Conservation (phyloP, 2,329 filamentous ascomycete genomes). For the Diaporthe nobilis region DNA sequence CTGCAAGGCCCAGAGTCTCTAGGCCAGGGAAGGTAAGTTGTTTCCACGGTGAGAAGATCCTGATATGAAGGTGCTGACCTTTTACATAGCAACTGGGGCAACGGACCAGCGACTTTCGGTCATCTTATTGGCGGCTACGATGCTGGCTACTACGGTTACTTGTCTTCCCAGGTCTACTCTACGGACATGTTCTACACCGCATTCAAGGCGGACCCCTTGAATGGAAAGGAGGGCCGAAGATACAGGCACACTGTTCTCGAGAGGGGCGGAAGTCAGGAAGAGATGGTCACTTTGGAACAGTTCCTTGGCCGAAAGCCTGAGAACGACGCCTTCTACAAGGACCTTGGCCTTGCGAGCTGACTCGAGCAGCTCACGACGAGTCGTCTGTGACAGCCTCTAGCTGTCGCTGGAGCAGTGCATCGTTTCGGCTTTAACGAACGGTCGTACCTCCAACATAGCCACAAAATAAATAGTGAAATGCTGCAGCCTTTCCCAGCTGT, state of each 20-base stretch:
- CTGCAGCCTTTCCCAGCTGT: neutral
- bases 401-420: neutral
- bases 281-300: conserved; percentile 84
- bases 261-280: conserved; percentile 82
- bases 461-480: neutral
- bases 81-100: conserved; percentile 73
- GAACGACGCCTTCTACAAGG: conserved; percentile 84
- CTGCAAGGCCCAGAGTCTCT: conserved; percentile 80
- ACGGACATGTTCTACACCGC: conserved; percentile 89
- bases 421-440: neutral
- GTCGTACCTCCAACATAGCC: neutral
- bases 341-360: conserved; percentile 69
- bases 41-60: conserved; percentile 1
- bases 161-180: conserved; percentile 84
- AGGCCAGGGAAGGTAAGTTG: conserved; percentile 67
- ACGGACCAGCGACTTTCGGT: conserved; percentile 85
- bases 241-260: conserved; percentile 86
- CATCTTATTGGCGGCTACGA: conserved; percentile 89
- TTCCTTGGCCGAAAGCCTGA: conserved; percentile 84
- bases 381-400: conserved; percentile 24
- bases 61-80: conserved; percentile 47
- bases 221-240: conserved; percentile 78
- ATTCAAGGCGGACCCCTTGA: conserved; percentile 85
- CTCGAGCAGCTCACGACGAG: conserved; percentile 33
- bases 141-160: conserved; percentile 85